Evolutionary conservation across 441 rosid species (phyloP), one percentile per base, ranked within the genome.

Genomic region (Croton setiger): DNA sequence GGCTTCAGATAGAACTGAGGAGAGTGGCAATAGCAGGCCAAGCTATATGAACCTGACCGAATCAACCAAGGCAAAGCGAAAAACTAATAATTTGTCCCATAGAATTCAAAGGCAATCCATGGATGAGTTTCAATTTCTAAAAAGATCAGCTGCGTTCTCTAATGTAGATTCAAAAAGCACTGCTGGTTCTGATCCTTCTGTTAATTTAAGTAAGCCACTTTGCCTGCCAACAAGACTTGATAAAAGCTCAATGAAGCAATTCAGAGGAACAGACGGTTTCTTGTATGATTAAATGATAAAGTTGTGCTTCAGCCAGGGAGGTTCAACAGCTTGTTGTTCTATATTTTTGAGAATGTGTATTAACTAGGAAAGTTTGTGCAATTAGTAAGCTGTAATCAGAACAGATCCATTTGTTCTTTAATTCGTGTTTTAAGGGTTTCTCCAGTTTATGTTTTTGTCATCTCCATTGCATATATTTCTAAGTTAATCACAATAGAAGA

Each of bases 111-210:
- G 96, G 73, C 97, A 90, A 65, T 92, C 97, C 68, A 92, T 92
- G 97, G 97, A 94, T 76, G 98, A 94, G 77, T 85, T 87, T 76
- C 96, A 90, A 85, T 87, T 90, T 76, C 78, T 85, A n/a, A 78
- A 84, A 72, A 85, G 64, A 60, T 82, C 92, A 3, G 86, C 76
- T 1, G 81, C 76, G 21, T 78, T 85, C 66, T 80, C 78, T 31
- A 78, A 81, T 33, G 80, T 69, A 31, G 91, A 86, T 54, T 67
- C 85, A 7, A 82, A 84, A 74, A 81, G 72, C 71, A 81, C 82
- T 70, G 80, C 73, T 53, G 66, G 75, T 47, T 83, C 88, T 2
- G 87, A 85, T 63, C 84, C 85, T 68, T 76, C 74, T 9, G 70
- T 80, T 63, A 80, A 76, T 72, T 74, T 86, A 65, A 86, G 96